Conservation (phyloP, 2,329 filamentous ascomycete species). For the Cucurbitaria berberidis region DNA sequence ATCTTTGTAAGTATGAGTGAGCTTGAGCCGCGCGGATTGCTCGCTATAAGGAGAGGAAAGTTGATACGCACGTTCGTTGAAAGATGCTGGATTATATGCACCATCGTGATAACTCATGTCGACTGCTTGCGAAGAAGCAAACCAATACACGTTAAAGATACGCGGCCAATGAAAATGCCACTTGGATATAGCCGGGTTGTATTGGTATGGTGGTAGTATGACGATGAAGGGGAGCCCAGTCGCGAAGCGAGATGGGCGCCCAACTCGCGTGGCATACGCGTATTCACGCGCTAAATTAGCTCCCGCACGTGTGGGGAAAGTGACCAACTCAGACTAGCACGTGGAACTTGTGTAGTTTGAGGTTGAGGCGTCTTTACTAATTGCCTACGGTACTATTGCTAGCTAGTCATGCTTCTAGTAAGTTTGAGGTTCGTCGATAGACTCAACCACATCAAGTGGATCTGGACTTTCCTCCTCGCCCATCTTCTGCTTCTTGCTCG, state of each 20-base stretch:
- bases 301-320: not conserved
- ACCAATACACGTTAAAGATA: not conserved
- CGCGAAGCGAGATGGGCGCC: constrained; percentile 4
- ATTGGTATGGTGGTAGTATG: not conserved
- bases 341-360: too few relatives aligned
- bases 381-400: not conserved
- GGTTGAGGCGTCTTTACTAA: not conserved
- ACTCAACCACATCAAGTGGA: not conserved
- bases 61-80: not conserved
- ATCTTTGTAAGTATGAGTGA: not conserved
- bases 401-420: not conserved
- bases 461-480: not conserved
- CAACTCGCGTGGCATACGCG: constrained; percentile 13
- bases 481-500: constrained; percentile 21
- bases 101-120: not conserved
- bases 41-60: not conserved
- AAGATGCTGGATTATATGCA: not conserved
- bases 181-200: not conserved
- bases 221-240: not conserved
- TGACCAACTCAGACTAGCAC: not conserved
- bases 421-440: not conserved
- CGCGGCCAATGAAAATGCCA: not conserved
- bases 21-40: not conserved
- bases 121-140: not conserved
- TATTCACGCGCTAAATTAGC: constrained; percentile 14